Percentiles rank a stretch among this genome's conserved stretches.
Conservation (phyloP, 129 eudicot genomes). For the Tanacetum coccineum region DNA sequence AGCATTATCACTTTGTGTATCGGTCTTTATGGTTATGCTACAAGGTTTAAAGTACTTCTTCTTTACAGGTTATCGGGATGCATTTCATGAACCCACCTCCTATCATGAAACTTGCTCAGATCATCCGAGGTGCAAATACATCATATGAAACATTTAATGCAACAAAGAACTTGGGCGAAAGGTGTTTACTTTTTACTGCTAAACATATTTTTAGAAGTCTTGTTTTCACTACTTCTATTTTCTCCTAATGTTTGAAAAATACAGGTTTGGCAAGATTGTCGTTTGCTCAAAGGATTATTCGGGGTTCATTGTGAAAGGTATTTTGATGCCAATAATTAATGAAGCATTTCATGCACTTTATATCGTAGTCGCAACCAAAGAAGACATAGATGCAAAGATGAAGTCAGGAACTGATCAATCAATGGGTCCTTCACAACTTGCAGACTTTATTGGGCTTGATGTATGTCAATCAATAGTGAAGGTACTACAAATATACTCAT, state of each 20-base stretch:
- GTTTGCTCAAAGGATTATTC: constrained; percentile 77
- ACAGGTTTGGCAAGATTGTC: constrained; percentile 79
- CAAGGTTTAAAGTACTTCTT: neutral
- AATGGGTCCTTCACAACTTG: constrained; percentile 90
- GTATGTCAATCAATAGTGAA: constrained; percentile 76
- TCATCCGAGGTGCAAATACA: constrained; percentile 80
- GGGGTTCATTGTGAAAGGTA: constrained; percentile 84
- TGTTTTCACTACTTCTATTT: neutral
- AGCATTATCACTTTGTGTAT: neutral
- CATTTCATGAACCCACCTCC: constrained; percentile 98
- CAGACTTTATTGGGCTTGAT: constrained; percentile 89
- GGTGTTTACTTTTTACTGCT: constrained; percentile 25
- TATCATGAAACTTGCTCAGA: constrained; percentile 85
- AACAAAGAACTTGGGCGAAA: constrained; percentile 68
- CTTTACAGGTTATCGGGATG: constrained; percentile 73
- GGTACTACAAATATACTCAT: constrained; percentile 81
- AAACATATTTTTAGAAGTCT: neutral
- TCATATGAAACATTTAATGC: constrained; percentile 65
- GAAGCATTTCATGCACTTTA: constrained; percentile 81
- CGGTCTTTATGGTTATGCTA: neutral
- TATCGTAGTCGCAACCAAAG: constrained; percentile 87
- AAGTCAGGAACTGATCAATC: constrained; percentile 92
- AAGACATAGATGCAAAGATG: constrained; percentile 94
- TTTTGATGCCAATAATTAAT: constrained; percentile 91
- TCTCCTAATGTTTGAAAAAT: neutral